Evolutionary conservation across 371 early-diverging fungal species (phyloP).

Genomic region (Circinella minor): DNA sequence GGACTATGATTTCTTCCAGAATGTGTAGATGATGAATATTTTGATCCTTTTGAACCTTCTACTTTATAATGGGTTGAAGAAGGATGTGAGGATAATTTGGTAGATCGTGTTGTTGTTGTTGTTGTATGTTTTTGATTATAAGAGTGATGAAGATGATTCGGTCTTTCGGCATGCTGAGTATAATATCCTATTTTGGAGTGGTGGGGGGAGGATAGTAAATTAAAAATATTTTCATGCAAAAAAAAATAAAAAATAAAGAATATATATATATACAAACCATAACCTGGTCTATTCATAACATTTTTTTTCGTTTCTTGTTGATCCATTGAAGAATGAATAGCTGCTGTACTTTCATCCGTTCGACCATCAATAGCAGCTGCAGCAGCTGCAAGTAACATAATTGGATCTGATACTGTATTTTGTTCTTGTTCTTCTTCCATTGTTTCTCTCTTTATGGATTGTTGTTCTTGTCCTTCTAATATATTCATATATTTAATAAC

Average conservation of each 20-base stretch:
- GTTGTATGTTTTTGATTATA: background rate
- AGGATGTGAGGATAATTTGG: background rate
- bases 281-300: background rate
- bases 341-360: background rate
- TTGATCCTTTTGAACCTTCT: background rate
- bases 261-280: too few species aligned
- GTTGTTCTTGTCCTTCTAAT: background rate
- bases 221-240: background rate
- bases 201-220: too few species aligned
- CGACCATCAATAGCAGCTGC: constrained; percentile 43
- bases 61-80: background rate
- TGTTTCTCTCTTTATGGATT: too few species aligned
- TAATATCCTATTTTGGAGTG: background rate
- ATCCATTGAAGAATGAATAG: background rate
- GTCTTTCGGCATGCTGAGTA: background rate
- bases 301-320: background rate
- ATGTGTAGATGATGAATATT: background rate
- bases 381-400: constrained; percentile 49
- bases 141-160: background rate
- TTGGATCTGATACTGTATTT: constrained; percentile 37
- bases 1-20: background rate
- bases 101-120: background rate
- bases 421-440: background rate
- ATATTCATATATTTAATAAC: background rate
- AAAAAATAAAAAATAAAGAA: background rate